Percentiles rank a stretch among this genome's conserved stretches.
phyloP scores from a whole-genome alignment of 2,329 filamentous ascomycete species.

The Cladosporium sp. region DNA sequence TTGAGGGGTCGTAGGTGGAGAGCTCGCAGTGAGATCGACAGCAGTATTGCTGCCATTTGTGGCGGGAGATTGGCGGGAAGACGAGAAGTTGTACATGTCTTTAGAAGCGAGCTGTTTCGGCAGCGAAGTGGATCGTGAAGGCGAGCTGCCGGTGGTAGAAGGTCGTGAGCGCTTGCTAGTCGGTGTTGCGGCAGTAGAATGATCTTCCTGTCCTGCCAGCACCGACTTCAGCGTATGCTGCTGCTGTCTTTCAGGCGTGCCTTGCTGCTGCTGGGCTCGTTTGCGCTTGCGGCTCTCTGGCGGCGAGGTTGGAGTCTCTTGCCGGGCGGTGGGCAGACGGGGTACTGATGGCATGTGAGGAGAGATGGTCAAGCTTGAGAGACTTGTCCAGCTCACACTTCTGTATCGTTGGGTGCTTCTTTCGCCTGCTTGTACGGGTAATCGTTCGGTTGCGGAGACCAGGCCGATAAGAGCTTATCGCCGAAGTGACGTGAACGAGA shows the following conservation, averaged over 20 bases:
- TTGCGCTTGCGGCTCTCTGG: constrained; percentile 24
- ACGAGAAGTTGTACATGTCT: constrained; percentile 53
- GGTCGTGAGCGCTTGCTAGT: constrained; percentile 39
- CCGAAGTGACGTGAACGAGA: neutral
- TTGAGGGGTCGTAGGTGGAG: constrained; percentile 25
- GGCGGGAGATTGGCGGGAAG: constrained; percentile 25
- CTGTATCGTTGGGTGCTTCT: neutral
- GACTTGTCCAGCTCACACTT: neutral
- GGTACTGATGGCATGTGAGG: constrained; percentile 9
- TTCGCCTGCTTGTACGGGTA: neutral
- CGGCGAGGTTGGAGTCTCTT: constrained; percentile 12
- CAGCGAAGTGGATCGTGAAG: constrained; percentile 18
- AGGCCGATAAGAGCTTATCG: neutral
- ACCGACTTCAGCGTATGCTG: constrained; percentile 25
- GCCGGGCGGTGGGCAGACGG: constrained; percentile 3
- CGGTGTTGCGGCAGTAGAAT: constrained; percentile 24
- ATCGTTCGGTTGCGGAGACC: neutral
- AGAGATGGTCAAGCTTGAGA: neutral
- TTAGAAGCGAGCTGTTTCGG: constrained; percentile 28
- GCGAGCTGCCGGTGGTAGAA: constrained; percentile 24
- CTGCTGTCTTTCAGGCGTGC: constrained; percentile 11
- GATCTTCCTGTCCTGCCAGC: constrained; percentile 34
- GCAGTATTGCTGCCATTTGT: constrained; percentile 30
- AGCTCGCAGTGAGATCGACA: constrained; percentile 42
- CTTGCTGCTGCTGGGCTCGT: constrained; percentile 13